Base-by-base conservation (phyloP, 371 early-diverging fungal species). In the Mucor lusitanicus region DNA sequence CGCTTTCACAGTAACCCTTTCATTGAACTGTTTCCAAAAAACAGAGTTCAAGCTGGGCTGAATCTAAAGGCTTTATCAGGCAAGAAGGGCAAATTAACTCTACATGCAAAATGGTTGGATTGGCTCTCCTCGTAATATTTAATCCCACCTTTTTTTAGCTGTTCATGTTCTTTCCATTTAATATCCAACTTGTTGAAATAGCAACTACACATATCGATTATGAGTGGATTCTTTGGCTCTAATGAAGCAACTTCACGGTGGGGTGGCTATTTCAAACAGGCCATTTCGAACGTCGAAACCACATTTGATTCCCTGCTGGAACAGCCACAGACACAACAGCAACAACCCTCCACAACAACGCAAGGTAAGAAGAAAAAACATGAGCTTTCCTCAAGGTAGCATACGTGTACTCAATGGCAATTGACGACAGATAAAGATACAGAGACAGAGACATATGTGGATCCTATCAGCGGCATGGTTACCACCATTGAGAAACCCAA, bases 231-330 rank as follows among this genome's bases (percentile, higher is more conserved):
- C 59, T 80, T 80, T 57, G 74, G 76, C 23, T 71, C 74, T 2
- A 72, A 66, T 40, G 81, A 77, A 17, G 28, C 74, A 15, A 74
- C 72, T 33, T 64, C 74, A 48, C 72, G 73, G 35, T 91, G 89
- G 89, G 89, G 91, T 33, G 86, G 84, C 60, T 83, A 90, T 48
- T 78, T 93, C 54, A 91, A 92, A 64, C 89, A 90, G 70, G 93
- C 93, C 19, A 87, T 92, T 33, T 88, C 90, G 9, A 85, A 87
- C 61, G 91, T 94, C 30, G 94, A 94, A 75, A 90, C 87, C 12
- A 85, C 90, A 39, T 86, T 95, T 65, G 94, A 93, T 79, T 89
- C 89, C 33, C 88, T 92, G 57, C 85, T 94, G 7, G 93, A 93
- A 50, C 77, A 76, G 35, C 54, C 72, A 37, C 37, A 59, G 39